phyloP scores from a whole-genome alignment of 805 yeast species.

The Cyberlindnera saturnus region DNA sequence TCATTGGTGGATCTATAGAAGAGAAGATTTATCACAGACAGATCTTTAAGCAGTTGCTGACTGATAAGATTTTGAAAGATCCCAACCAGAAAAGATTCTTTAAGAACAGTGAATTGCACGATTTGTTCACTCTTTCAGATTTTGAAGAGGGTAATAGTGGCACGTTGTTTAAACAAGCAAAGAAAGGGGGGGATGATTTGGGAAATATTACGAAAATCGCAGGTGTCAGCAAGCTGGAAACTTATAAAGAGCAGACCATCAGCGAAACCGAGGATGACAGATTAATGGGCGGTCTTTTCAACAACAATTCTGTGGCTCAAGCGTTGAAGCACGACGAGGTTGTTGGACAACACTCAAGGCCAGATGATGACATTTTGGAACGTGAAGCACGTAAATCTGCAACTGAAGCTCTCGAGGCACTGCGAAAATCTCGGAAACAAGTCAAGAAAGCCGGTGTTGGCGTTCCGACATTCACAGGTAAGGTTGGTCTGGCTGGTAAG shows the following conservation, averaged over 20 bases:
- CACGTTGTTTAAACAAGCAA: constrained; percentile 41
- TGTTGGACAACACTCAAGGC: constrained; percentile 40
- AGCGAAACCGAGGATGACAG: constrained; percentile 48
- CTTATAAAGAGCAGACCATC: constrained; percentile 40
- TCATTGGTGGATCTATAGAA: constrained; percentile 94
- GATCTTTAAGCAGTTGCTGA: constrained; percentile 88
- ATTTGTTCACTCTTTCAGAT: constrained; percentile 80
- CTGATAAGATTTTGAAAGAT: constrained; percentile 90
- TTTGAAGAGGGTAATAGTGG: constrained; percentile 39
- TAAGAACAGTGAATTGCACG: constrained; percentile 87
- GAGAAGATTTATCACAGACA: constrained; percentile 96
- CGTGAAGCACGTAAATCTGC: constrained; percentile 56
- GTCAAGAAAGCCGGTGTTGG: constrained; percentile 49
- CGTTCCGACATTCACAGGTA: constrained; percentile 95
- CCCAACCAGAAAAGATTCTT: constrained; percentile 93
- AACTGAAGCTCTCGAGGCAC: constrained; percentile 45
- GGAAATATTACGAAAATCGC: constrained; percentile 52
- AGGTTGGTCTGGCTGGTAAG: constrained; percentile 79
- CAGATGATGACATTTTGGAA: constrained; percentile 37
- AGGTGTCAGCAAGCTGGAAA: constrained; percentile 72
- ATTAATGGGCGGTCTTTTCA: constrained; percentile 70
- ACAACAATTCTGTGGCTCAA: constrained; percentile 66
- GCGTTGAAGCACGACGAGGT: constrained; percentile 76
- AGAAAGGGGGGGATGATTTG: constrained; percentile 56
- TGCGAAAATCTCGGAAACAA: constrained; percentile 46